phyloP scores from a whole-genome alignment of 139 green algal genomes.

The Chlorella sp. region DNA sequence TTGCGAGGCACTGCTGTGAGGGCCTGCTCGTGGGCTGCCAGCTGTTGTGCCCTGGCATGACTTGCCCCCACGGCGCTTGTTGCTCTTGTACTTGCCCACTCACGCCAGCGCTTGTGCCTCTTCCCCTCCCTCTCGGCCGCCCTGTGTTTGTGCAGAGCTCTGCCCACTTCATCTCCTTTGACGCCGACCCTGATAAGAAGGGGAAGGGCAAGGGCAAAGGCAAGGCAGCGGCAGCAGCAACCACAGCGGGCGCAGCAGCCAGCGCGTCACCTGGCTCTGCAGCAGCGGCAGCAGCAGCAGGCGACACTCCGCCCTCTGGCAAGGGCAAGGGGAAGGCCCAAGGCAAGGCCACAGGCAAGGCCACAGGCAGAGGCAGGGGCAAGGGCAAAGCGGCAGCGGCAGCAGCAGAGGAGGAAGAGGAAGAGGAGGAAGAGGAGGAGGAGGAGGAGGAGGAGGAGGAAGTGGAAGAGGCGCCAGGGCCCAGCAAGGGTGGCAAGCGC shows the following conservation, averaged over 20 bases:
- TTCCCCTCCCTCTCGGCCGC: too few relatives aligned
- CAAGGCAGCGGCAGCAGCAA: background rate
- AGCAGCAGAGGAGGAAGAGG: background rate
- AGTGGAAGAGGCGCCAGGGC: background rate
- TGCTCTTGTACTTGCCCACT: background rate
- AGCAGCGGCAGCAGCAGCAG: background rate
- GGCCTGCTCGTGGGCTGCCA: background rate
- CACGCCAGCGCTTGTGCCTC: background rate
- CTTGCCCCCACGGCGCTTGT: background rate
- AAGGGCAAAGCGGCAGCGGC: conserved; percentile 6
- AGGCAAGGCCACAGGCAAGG: background rate
- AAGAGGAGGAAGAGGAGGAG: background rate
- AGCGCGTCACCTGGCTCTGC: background rate
- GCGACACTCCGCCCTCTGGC: background rate
- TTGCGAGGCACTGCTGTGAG: background rate
- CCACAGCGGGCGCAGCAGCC: background rate
- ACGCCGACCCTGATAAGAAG: conserved; percentile 46
- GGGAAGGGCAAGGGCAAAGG: background rate
- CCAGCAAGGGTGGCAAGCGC: conserved; percentile 30
- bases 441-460: conserved; percentile 9
- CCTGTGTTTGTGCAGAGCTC: background rate
- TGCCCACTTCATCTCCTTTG: conserved; percentile 40
- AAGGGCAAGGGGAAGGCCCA: background rate
- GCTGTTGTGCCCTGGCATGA: background rate
- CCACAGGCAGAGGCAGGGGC: background rate